These are phyloP conservation scores for Pezicula neosporulosa DNA, from an alignment of 2,329 filamentous ascomycete species.

Conservation along the genomic window DNA sequence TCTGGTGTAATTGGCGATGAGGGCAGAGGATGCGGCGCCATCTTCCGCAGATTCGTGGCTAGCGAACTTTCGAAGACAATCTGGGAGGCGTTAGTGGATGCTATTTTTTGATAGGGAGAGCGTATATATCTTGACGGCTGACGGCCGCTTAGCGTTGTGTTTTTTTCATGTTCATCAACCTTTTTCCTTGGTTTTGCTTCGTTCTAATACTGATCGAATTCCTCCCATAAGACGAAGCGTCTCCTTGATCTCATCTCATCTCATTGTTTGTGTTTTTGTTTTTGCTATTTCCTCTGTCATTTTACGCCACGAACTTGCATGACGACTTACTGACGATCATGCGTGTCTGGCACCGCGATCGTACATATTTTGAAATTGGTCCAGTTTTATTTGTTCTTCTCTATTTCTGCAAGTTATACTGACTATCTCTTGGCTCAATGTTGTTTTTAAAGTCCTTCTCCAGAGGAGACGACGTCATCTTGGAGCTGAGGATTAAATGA, in stretches of 20 bases:
- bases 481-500: too few species aligned
- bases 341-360: conserved; percentile 60
- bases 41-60: conserved; percentile 9
- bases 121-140: conserved; percentile 29
- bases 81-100: conserved; percentile 26
- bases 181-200: conserved; percentile 37
- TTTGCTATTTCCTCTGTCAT: conserved; percentile 22
- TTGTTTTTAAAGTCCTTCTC: neutral
- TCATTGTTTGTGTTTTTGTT: conserved; percentile 9
- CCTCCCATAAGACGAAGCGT: conserved; percentile 1
- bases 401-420: conserved; percentile 6
- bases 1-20: conserved; percentile 7
- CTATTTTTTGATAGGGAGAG: conserved; percentile 21
- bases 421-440: neutral
- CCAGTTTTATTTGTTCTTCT: conserved; percentile 30
- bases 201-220: conserved; percentile 7
- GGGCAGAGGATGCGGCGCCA: conserved; percentile 3
- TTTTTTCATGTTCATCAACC: conserved; percentile 38
- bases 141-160: conserved; percentile 21
- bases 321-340: conserved; percentile 52
- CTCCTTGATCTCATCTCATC: conserved; percentile 8
- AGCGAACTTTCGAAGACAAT: conserved; percentile 10
- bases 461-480: conserved; percentile 2
- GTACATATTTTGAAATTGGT: conserved; percentile 34
- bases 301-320: conserved; percentile 48